Base-by-base conservation (phyloP, 2,329 filamentous ascomycete species). In the Ceratocystis variospora region DNA sequence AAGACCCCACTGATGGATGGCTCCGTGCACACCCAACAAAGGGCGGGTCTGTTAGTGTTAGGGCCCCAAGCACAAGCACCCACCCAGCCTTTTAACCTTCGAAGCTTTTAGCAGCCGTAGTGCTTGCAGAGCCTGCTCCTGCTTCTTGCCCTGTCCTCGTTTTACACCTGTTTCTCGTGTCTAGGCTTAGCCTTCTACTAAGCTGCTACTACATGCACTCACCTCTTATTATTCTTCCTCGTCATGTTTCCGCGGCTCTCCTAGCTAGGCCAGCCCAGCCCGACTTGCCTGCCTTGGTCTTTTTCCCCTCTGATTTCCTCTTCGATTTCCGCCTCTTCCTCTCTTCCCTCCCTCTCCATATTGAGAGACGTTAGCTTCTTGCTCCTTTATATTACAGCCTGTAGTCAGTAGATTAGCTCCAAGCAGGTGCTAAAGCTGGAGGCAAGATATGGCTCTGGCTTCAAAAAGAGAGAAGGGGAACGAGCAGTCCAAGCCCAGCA, bases 291-390 rank as follows among this genome's bases (percentile, higher is more conserved):
- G 37, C 12, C 37, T 41, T 41, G 37, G n/a, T 3, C 6, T 28
- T 53, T 57, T 61, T 68, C 68, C 70, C 37, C 12, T 41, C 33
- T 3, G 12, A 6, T 25, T 50, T 37, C 28, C 17, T 59, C 28
- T 19, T 37, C 3, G 48, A 53, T 19, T 25, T n/a, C 8, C n/a
- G 10, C n/a, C 28, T 37, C 28, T 7, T 7, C 22, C 53, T n/a
- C 53, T 57, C 3, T 25, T 55, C 19, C 50, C 15, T 31, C 5
- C 17, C 55, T n/a, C 28, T 28, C 25, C 33, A n/a, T 59, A 3
- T 37, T 33, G 28, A 25, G 6, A 37, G 28, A 59, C 28, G 15
- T 33, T 59, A 37, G 55, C 31, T 59, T 59, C 55, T 37, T 59
- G 55, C 28, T 59, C 55, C 55, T 59, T 59, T 59, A 59, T 33